Evolutionary conservation across 176 grass and related monocot species (phyloP), one percentile per base, ranked within the genome.

Genomic region (Areca catechu): DNA sequence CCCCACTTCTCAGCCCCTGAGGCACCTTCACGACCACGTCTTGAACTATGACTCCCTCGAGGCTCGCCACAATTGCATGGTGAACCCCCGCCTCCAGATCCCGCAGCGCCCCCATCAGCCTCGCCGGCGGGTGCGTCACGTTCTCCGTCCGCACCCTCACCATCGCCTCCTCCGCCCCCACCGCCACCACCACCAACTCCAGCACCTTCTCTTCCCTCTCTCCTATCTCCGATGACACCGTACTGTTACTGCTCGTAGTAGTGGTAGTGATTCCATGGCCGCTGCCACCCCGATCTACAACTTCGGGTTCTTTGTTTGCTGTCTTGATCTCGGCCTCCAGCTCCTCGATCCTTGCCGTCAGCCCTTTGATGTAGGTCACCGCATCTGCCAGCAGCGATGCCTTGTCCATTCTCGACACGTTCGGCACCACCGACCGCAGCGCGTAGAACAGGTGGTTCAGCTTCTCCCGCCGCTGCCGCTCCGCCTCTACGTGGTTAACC

Each of bases 391-490:
- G 70, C n/a, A 80, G 77, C 22, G 77, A 80, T 20, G n/a, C n/a
- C n/a, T n/a, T n/a, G n/a, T n/a, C n/a, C n/a, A n/a, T n/a, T n/a
- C n/a, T n/a, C n/a, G n/a, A 80, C 49, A 74, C 70, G 20, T 74
- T 80, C 10, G 77, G 77, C 14, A 80, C 77, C 27, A 74, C 77
- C 16, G 77, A 59, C 12, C 77, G 77, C 51, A 80, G 70, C 2
- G 77, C 70, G 50, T 80, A 80, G 63, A 80, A 80, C 28, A 66
- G 71, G 30, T 80, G 77, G 59, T 80, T 80, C 20, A 80, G 55
- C 72, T 72, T 37, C 69, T 74, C 77, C 3, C 77, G 77, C 7
- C 77, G 56, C 30, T 80, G 77, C 56, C 77, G 49, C 77, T 80
- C 77, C 3, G 77, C 77, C 55, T 80, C 77, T 4, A 80, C 77